Percentiles rank a stretch among this genome's conserved stretches.
phyloP scores from a whole-genome alignment of 1,139 yeast genomes.

The Yamadazyma dendronema region DNA sequence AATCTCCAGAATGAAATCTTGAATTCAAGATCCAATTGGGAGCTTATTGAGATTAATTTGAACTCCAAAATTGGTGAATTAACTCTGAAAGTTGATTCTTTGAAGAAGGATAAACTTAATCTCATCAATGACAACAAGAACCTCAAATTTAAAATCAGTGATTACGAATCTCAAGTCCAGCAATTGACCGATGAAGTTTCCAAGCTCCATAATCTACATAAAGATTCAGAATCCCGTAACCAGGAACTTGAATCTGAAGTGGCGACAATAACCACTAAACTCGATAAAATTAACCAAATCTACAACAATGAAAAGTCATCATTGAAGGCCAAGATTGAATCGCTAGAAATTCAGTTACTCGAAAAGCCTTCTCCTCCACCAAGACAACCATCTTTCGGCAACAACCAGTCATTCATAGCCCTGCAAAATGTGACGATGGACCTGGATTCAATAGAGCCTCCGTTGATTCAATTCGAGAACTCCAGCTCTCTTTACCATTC shows the following conservation, averaged over 20 bases:
- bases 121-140: constrained; percentile 28
- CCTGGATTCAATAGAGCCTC: constrained; percentile 2
- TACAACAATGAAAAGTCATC: constrained; percentile 31
- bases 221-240: constrained; percentile 5
- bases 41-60: constrained; percentile 55
- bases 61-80: constrained; percentile 46
- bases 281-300: constrained; percentile 18
- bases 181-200: constrained; percentile 33
- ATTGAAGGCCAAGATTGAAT: constrained; percentile 26
- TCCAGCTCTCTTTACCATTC: constrained; percentile 9
- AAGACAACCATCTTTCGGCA: neutral
- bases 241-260: constrained; percentile 4
- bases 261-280: constrained; percentile 7
- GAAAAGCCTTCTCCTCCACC: constrained; percentile 3
- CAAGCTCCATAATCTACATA: constrained; percentile 19
- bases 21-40: constrained; percentile 68
- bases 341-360: constrained; percentile 18
- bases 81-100: constrained; percentile 34
- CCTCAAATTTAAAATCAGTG: constrained; percentile 24
- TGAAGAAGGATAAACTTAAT: constrained; percentile 33
- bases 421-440: neutral
- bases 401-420: neutral
- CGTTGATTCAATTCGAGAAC: neutral
- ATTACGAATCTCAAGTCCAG: constrained; percentile 17
- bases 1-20: constrained; percentile 64